Evolutionary conservation across 768 basidiomycete species (phyloP).

Genomic region (Calocera cornea): DNA sequence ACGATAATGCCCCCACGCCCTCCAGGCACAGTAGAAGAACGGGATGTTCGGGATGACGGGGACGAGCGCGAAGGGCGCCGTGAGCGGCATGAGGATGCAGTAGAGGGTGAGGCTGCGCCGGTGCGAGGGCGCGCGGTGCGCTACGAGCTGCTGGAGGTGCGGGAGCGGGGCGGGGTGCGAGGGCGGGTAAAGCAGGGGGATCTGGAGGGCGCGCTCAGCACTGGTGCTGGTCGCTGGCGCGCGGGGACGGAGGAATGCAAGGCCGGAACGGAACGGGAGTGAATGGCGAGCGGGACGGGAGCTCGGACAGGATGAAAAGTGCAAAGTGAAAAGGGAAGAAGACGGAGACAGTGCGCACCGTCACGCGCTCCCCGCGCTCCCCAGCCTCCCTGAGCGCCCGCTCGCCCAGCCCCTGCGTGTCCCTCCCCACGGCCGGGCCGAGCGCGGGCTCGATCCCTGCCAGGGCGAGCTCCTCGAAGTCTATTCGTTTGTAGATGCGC

Average conservation of each 20-base stretch:
- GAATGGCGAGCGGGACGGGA: no score
- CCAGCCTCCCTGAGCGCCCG: background rate
- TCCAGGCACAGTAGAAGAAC: slow-evolving; percentile 75
- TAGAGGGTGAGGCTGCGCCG: slow-evolving; percentile 51
- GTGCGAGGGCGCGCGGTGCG: slow-evolving; percentile 48
- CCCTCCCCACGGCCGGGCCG: slow-evolving; percentile 35
- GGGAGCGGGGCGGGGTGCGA: slow-evolving; percentile 26
- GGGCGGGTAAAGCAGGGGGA: slow-evolving; percentile 46
- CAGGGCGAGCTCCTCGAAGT: slow-evolving; percentile 68
- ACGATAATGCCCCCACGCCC: slow-evolving; percentile 73
- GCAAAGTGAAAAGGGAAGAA: background rate
- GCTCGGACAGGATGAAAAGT: background rate
- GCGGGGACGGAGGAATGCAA: no score
- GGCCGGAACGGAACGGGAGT: no score
- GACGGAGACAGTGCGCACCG: no score
- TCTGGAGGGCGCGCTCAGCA: slow-evolving; percentile 27
- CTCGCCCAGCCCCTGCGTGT: background rate
- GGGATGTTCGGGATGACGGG: slow-evolving; percentile 79
- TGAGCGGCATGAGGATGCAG: slow-evolving; percentile 54
- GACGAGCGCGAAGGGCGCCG: slow-evolving; percentile 61
- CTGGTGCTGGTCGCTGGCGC: no score
- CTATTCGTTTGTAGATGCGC: slow-evolving; percentile 52
- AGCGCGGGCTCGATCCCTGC: slow-evolving; percentile 58
- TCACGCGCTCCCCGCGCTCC: background rate
- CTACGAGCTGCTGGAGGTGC: slow-evolving; percentile 41